Percentiles rank a stretch among this genome's conserved stretches.
Evolutionary conservation across 1,139 yeast genomes (phyloP).

Genomic region (Yamadazyma dendronema): DNA sequence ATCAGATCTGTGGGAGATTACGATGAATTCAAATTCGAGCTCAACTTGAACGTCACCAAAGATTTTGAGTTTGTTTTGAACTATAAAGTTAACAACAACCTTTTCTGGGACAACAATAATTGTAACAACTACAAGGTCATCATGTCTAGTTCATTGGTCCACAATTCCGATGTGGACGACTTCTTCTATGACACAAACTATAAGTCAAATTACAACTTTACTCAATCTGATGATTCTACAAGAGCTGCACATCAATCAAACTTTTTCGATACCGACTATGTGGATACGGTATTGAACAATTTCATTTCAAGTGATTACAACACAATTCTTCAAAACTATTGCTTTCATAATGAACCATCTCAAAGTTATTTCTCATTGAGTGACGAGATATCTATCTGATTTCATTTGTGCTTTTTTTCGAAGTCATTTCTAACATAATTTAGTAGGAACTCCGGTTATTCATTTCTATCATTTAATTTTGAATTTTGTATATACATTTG

Average conservation of each 20-base stretch:
- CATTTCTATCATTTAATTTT: too few relatives aligned
- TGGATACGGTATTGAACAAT: conserved; percentile 9
- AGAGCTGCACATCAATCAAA: neutral
- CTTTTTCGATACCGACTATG: conserved; percentile 11
- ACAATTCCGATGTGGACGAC: conserved; percentile 5
- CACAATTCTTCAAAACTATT: conserved; percentile 13
- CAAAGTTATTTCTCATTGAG: conserved; percentile 13
- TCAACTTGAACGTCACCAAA: conserved; percentile 24
- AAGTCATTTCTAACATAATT: too few relatives aligned
- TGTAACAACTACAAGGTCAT: conserved; percentile 28
- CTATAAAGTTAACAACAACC: conserved; percentile 18
- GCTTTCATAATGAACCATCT: conserved; percentile 14
- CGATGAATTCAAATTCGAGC: conserved; percentile 40
- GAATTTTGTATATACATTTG: too few relatives aligned
- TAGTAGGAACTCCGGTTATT: too few relatives aligned
- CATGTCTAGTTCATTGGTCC: conserved; percentile 13
- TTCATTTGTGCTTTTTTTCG: neutral
- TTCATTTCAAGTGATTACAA: conserved; percentile 12
- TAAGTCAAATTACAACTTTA: neutral
- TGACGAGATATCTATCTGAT: conserved; percentile 13
- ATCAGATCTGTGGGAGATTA: conserved; percentile 26
- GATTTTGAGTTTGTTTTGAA: conserved; percentile 30
- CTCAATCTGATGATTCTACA: neutral
- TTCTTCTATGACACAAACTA: conserved; percentile 2
- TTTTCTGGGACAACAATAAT: conserved; percentile 38